Conservation (phyloP, 352 stramenopile genomes). For the Phytophthora tentaculata region DNA sequence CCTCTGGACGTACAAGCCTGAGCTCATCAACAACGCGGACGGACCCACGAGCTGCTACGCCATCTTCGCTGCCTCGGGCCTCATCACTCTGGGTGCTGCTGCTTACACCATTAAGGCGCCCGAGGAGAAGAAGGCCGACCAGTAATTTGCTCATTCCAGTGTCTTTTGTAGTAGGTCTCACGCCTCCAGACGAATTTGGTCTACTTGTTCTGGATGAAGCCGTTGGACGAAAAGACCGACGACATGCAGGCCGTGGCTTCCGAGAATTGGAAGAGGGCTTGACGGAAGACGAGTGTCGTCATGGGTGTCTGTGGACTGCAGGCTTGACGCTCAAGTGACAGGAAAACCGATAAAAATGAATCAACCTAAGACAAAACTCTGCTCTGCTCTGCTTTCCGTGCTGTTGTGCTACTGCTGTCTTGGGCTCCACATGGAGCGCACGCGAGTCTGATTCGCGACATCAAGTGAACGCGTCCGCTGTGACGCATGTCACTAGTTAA, state of each 20-base stretch:
- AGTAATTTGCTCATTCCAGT: constrained; percentile 15
- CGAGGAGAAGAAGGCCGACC: constrained; percentile 18
- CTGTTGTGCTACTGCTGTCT: background rate
- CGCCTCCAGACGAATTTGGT: constrained; percentile 1
- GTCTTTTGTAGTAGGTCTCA: constrained; percentile 9
- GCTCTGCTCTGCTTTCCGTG: background rate
- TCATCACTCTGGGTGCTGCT: constrained; percentile 53
- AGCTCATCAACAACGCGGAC: constrained; percentile 82
- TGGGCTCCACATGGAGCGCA: constrained; percentile 11
- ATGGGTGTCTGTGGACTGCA: background rate
- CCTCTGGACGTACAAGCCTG: constrained; percentile 92
- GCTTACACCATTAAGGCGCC: constrained; percentile 60
- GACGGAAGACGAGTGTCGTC: background rate
- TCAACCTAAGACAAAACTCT: constrained; percentile 20
- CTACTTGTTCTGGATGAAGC: background rate
- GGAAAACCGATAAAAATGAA: constrained; percentile 28
- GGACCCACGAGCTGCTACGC: constrained; percentile 51
- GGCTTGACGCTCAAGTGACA: constrained; percentile 1
- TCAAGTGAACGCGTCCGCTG: constrained; percentile 12
- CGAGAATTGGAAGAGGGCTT: constrained; percentile 12
- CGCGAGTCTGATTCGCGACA: constrained; percentile 19
- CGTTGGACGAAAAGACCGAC: too few relatives aligned
- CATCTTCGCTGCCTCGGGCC: constrained; percentile 54
- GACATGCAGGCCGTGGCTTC: background rate
- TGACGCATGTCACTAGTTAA: constrained; percentile 9